These are phyloP conservation scores for Cladosporium phlei DNA, from an alignment of 2,329 filamentous ascomycete species.

Conservation along the genomic window DNA sequence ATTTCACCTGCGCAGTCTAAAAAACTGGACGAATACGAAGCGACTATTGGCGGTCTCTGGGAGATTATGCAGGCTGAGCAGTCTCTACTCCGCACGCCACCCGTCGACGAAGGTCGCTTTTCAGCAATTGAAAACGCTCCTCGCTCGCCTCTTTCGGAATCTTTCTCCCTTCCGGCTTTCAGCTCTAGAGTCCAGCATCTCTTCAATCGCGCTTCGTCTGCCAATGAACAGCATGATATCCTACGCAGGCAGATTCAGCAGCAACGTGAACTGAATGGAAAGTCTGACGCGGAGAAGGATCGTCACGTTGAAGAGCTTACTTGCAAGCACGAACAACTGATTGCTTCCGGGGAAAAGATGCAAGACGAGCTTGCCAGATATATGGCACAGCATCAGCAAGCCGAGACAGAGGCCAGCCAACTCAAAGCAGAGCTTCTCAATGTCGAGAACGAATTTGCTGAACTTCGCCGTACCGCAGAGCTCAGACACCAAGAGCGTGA, in stretches of 20 bases:
- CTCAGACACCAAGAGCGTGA: slow-evolving; percentile 28
- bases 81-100: slow-evolving; percentile 32
- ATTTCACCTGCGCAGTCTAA: slow-evolving; percentile 25
- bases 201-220: slow-evolving; percentile 67
- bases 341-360: slow-evolving; percentile 22
- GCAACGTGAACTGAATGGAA: slow-evolving; percentile 85
- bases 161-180: slow-evolving; percentile 71
- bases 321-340: slow-evolving; percentile 25
- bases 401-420: slow-evolving; percentile 27
- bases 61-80: slow-evolving; percentile 45
- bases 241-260: slow-evolving; percentile 91
- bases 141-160: slow-evolving; percentile 11
- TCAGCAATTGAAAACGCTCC: slow-evolving; percentile 26
- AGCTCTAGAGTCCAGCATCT: slow-evolving; percentile 73
- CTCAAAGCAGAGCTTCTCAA: slow-evolving; percentile 37
- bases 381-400: slow-evolving; percentile 25
- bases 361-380: slow-evolving; percentile 28
- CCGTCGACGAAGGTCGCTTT: slow-evolving; percentile 12
- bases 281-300: slow-evolving; percentile 61
- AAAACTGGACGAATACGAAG: slow-evolving; percentile 53
- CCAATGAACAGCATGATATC: slow-evolving; percentile 85
- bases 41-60: slow-evolving; percentile 49
- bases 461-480: slow-evolving; percentile 27
- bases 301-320: slow-evolving; percentile 29
- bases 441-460: slow-evolving; percentile 35